Base-by-base conservation (phyloP, 116 monocot genomes). In the Dioscorea cayenensis region DNA sequence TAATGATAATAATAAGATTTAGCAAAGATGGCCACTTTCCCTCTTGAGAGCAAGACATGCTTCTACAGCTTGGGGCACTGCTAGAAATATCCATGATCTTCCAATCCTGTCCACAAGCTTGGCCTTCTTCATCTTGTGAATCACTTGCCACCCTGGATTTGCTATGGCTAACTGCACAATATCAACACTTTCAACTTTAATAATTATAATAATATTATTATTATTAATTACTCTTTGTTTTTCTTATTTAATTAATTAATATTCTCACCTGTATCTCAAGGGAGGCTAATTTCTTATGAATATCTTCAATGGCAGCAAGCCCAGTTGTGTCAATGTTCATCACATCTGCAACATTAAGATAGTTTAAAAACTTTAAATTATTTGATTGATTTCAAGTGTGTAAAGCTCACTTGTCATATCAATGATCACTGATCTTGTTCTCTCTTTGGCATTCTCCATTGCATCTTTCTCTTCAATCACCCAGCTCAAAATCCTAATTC, bases 321-420 rank as follows among this genome's bases (percentile, higher is more conserved):
- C 92, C 95, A 14, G 89, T 85, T 10, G 89, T 92, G 66, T 95
- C 95, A 5, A 89, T 87, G 59, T 92, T 89, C 83, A 84, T 76
- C 37, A 95, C 89, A 80, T 85, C 95, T 95, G 85, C 66, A 72
- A 18, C 3, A 38, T 20, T 5, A 67, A 19, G 17, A 63, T 10
- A 43, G 7, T 43, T 43, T 1, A 12, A 43, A 6, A 43, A 43
- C 43, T 43, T 12, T 9, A 12, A 43, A 43, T 43, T 7, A 43
- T 5, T 43, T 43, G 43, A 43, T 43, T 28, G 19, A 29, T 62
- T 62, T 29, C 60, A 36, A 51, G 71, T 17, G 13, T 8, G 29
- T 9, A 12, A 16, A 35, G 65, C 36, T 86, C 77, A 92, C 95
- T 95, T 76, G 95, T 89, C 92, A 95, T 87, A 72, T 95, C 92